These are phyloP conservation scores for Neoascochyta sp. DNA, from an alignment of 2,329 filamentous ascomycete genomes.

Conservation along the genomic window DNA sequence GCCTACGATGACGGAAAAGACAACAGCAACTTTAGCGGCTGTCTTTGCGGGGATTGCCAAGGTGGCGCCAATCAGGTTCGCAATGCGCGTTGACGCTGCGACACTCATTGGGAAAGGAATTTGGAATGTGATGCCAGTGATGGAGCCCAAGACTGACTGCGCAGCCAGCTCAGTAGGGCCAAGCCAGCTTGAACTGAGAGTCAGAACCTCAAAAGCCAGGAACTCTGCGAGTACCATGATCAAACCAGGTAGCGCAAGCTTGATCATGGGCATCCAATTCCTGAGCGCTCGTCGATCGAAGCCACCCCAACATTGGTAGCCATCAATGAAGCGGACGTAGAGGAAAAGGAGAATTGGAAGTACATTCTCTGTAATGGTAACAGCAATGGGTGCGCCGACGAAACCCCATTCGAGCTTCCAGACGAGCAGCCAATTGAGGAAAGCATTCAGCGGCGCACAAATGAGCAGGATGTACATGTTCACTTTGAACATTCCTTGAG, in stretches of 20 bases:
- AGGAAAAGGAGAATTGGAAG: constrained; percentile 69
- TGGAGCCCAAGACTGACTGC: constrained; percentile 77
- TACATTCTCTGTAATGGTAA: constrained; percentile 70
- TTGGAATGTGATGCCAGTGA: constrained; percentile 79
- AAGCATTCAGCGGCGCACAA: constrained; percentile 74
- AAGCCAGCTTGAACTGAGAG: constrained; percentile 75
- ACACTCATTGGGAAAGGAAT: constrained; percentile 90
- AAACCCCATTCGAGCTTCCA: constrained; percentile 60
- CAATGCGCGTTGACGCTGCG: constrained; percentile 80
- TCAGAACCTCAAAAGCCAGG: constrained; percentile 87
- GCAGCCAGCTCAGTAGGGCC: constrained; percentile 78
- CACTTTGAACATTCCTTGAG: constrained; percentile 79
- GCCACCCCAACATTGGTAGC: constrained; percentile 76
- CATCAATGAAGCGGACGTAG: constrained; percentile 69
- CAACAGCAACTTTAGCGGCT: constrained; percentile 72
- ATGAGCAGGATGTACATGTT: constrained; percentile 80
- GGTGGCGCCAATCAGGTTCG: constrained; percentile 86
- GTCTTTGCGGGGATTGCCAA: constrained; percentile 76
- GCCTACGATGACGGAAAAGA: constrained; percentile 66
- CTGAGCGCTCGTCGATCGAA: constrained; percentile 65
- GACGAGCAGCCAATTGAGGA: constrained; percentile 78
- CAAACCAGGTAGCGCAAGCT: constrained; percentile 81
- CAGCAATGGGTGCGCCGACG: constrained; percentile 74
- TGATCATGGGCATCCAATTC: constrained; percentile 83
- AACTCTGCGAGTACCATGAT: constrained; percentile 94